Evolutionary conservation across 2,329 filamentous ascomycete genomes (phyloP).

Genomic region (Aspergillus puulaauensis): DNA sequence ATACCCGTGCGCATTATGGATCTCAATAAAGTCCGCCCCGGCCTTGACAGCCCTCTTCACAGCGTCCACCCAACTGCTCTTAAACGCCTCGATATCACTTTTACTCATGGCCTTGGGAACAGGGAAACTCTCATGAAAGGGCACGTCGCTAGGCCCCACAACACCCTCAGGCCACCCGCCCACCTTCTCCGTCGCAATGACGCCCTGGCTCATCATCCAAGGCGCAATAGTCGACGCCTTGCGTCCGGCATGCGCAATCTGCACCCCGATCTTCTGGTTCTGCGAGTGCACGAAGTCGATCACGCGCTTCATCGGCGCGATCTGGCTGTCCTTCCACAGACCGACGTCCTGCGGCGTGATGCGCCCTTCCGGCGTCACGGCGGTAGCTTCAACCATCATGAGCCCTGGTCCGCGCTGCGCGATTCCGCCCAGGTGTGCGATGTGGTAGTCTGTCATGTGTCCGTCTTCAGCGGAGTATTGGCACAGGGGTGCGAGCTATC

Average conservation of each 20-base stretch:
- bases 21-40: slow-evolving; percentile 76
- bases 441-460: slow-evolving; percentile 76
- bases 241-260: slow-evolving; percentile 76
- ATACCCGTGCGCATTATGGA: slow-evolving; percentile 80
- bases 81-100: slow-evolving; percentile 65
- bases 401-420: slow-evolving; percentile 72
- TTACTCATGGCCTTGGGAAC: slow-evolving; percentile 67
- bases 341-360: slow-evolving; percentile 66
- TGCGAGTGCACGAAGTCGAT: slow-evolving; percentile 80
- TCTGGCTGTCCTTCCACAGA: slow-evolving; percentile 81
- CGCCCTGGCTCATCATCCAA: slow-evolving; percentile 42
- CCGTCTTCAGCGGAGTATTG: slow-evolving; percentile 65
- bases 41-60: slow-evolving; percentile 63
- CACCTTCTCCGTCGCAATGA: slow-evolving; percentile 48
- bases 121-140: slow-evolving; percentile 63
- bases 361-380: slow-evolving; percentile 71
- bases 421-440: slow-evolving; percentile 78
- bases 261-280: slow-evolving; percentile 72
- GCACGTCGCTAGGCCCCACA: slow-evolving; percentile 47
- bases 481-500: slow-evolving; percentile 53
- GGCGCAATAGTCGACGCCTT: slow-evolving; percentile 61
- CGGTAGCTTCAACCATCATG: slow-evolving; percentile 74
- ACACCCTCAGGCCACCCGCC: slow-evolving; percentile 49
- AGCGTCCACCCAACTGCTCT: slow-evolving; percentile 61
- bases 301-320: slow-evolving; percentile 66